A percentile compares a stretch with the other conserved stretches of the same genome.
phyloP scores from a whole-genome alignment of 2,329 filamentous ascomycete genomes.

The Cladosporium sp. region DNA sequence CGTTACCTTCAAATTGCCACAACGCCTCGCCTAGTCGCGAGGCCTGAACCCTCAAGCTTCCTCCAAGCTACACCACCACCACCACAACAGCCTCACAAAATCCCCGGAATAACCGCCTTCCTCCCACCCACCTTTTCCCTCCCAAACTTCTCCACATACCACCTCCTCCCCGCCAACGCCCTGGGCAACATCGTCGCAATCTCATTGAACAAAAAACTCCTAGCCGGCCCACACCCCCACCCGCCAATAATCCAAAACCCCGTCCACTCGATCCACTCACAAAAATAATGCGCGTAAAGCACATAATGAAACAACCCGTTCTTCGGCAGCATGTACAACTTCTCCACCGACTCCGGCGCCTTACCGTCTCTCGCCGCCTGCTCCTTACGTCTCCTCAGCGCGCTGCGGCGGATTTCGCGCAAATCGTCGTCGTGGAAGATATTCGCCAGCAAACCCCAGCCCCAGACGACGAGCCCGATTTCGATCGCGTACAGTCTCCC shows the following conservation, averaged over 20 bases:
- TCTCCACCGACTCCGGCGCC: slow-evolving; percentile 55
- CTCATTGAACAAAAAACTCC: slow-evolving; percentile 81
- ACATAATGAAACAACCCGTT: slow-evolving; percentile 77
- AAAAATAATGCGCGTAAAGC: slow-evolving; percentile 90
- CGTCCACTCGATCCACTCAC: slow-evolving; percentile 93
- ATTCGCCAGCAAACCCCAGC: slow-evolving; percentile 70
- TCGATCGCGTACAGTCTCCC: slow-evolving; percentile 43
- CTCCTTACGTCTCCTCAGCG: slow-evolving; percentile 55
- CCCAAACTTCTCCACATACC: slow-evolving; percentile 88
- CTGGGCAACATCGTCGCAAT: slow-evolving; percentile 84
- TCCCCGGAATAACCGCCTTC: slow-evolving; percentile 66
- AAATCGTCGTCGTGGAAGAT: slow-evolving; percentile 87
- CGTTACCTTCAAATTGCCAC: no score
- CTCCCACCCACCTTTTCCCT: slow-evolving; percentile 69
- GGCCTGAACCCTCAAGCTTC: no score
- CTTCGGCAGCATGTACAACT: slow-evolving; percentile 82
- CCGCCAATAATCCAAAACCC: slow-evolving; percentile 77
- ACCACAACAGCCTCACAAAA: slow-evolving; percentile 36
- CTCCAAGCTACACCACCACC: no score
- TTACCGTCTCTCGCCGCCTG: slow-evolving; percentile 43
- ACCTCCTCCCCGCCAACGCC: slow-evolving; percentile 71
- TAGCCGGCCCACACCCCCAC: slow-evolving; percentile 64
- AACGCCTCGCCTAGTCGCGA: no score
- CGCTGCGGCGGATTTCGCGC: slow-evolving; percentile 74
- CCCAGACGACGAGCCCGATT: slow-evolving; percentile 69